phyloP scores from a whole-genome alignment of 1,284 basidiomycete species.

The Phellinidium pouzarii region DNA sequence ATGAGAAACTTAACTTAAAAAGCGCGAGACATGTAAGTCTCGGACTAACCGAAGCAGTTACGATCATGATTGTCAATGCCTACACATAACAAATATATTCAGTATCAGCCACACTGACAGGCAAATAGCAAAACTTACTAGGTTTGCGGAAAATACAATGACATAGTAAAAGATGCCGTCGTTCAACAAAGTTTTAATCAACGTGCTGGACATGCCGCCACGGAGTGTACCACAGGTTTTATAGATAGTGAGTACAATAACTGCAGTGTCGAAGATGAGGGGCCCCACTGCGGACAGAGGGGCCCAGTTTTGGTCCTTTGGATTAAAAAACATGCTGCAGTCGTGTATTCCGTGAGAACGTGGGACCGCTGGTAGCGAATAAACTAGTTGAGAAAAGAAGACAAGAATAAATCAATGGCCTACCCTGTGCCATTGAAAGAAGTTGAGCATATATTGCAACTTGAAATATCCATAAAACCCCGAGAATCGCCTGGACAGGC shows the following conservation, averaged over 20 bases:
- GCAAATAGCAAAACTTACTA: conserved; percentile 6
- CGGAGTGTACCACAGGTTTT: neutral
- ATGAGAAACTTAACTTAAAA: neutral
- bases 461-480: conserved; percentile 6
- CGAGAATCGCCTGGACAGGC: conserved; percentile 8
- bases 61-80: conserved; percentile 17
- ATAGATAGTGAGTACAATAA: conserved; percentile 7
- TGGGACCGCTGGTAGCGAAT: conserved; percentile 5
- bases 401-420: neutral
- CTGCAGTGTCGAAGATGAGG: conserved; percentile 13
- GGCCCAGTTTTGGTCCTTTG: neutral
- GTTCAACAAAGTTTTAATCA: conserved; percentile 7
- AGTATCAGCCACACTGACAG: neutral
- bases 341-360: conserved; percentile 6
- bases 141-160: conserved; percentile 12
- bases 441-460: conserved; percentile 8
- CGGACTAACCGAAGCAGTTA: conserved; percentile 15
- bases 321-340: conserved; percentile 14
- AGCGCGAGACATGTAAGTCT: neutral
- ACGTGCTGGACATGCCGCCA: neutral
- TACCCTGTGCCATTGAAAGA: conserved; percentile 9
- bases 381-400: neutral
- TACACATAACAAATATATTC: neutral
- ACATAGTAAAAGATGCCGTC: conserved; percentile 17
- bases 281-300: conserved; percentile 5